These are phyloP conservation scores for Verticillium nubilum DNA, from an alignment of 2,329 filamentous ascomycete genomes.

Conservation along the genomic window DNA sequence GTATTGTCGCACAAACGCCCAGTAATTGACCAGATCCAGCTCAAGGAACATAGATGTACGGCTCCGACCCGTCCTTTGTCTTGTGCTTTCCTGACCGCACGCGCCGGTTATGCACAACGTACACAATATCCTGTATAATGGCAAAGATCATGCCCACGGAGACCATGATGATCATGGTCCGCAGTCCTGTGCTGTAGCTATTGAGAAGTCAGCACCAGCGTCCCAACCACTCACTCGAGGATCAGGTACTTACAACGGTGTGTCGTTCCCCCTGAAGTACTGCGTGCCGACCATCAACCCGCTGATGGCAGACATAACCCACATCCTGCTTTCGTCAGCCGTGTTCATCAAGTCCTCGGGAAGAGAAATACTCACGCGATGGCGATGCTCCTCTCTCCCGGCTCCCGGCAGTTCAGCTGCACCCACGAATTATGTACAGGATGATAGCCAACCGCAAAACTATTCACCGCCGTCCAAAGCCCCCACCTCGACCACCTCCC, in stretches of 20 bases:
- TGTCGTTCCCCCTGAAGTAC: constrained; percentile 37
- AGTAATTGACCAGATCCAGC: not conserved
- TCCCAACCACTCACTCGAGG: not conserved
- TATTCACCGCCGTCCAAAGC: constrained; percentile 46
- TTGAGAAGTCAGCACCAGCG: not conserved
- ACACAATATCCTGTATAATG: constrained; percentile 31
- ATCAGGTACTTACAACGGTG: constrained; percentile 27
- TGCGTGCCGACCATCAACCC: constrained; percentile 46
- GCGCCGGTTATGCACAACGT: constrained; percentile 29
- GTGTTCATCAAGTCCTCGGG: not conserved
- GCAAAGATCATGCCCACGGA: constrained; percentile 32
- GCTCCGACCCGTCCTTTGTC: constrained; percentile 11
- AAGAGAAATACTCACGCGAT: constrained; percentile 32
- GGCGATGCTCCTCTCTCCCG: constrained; percentile 40
- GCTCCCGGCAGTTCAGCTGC: constrained; percentile 42
- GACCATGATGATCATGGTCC: constrained; percentile 40
- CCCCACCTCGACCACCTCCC: constrained; percentile 43
- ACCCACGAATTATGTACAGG: constrained; percentile 48
- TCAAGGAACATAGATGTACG: constrained; percentile 12
- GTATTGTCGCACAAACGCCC: not conserved
- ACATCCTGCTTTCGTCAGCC: constrained; percentile 21
- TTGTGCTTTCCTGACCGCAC: constrained; percentile 15
- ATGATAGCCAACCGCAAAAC: constrained; percentile 47
- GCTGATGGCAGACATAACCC: constrained; percentile 45
- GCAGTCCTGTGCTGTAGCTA: constrained; percentile 36